These are phyloP conservation scores for Chaetomium olivaceum DNA, from an alignment of 2,329 filamentous ascomycete genomes.

Conservation along the genomic window DNA sequence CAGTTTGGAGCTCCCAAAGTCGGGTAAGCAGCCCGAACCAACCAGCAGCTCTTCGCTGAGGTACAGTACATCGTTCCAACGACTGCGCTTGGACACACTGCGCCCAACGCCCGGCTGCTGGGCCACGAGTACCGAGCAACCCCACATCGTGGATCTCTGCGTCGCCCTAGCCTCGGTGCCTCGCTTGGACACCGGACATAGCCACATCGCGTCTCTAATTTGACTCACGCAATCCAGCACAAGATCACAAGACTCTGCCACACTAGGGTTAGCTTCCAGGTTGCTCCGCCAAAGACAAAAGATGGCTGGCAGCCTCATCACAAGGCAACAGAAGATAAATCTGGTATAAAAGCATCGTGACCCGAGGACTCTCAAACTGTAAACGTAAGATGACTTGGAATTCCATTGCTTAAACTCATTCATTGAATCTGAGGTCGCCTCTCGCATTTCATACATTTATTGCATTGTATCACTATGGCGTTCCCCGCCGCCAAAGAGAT, in stretches of 20 bases:
- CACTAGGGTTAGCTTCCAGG: neutral
- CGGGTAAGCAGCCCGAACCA: too few relatives aligned
- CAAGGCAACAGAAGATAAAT: neutral
- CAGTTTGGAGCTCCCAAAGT: too few relatives aligned
- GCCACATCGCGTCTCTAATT: neutral
- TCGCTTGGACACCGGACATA: neutral
- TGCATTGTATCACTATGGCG: neutral
- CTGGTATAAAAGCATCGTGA: neutral
- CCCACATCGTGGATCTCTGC: too few relatives aligned
- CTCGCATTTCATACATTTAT: neutral
- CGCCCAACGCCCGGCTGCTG: too few relatives aligned
- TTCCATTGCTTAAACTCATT: neutral
- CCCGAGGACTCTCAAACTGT: neutral
- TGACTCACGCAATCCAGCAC: neutral
- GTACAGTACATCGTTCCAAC: too few relatives aligned
- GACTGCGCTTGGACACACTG: too few relatives aligned
- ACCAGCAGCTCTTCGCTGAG: too few relatives aligned
- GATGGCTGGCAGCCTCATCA: neutral
- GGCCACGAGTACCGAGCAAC: too few relatives aligned
- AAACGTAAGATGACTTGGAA: neutral
- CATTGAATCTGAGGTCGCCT: too few relatives aligned
- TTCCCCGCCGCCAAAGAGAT: neutral
- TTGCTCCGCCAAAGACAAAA: neutral
- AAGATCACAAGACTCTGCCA: neutral
- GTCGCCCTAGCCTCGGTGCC: neutral